These are phyloP conservation scores for Mortierella sp. DNA, from an alignment of 371 early-diverging fungal genomes.

Conservation along the genomic window DNA sequence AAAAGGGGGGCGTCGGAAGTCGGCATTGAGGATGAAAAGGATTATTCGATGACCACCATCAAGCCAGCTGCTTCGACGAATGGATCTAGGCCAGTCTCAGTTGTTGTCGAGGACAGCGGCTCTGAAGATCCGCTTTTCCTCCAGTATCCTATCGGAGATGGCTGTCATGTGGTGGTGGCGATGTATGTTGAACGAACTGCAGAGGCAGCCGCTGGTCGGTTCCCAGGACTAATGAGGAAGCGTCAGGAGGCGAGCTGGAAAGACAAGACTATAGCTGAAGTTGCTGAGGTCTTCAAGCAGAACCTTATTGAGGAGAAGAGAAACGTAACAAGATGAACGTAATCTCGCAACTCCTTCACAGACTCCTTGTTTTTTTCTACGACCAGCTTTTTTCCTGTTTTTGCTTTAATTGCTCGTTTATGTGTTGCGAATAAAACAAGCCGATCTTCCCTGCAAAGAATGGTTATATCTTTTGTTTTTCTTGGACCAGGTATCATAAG, in stretches of 20 bases:
- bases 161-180: conserved; percentile 26
- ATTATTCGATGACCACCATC: no score
- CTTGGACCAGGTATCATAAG: no score
- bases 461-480: no score
- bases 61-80: background rate
- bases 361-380: background rate
- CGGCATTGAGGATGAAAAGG: no score
- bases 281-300: conserved; percentile 17
- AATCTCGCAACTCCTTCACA: background rate
- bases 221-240: conserved; percentile 13
- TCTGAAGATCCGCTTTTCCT: conserved; percentile 27
- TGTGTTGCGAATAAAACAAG: no score
- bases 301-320: conserved; percentile 22
- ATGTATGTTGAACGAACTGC: conserved; percentile 39
- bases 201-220: conserved; percentile 10
- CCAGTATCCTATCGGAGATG: conserved; percentile 43
- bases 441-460: no score
- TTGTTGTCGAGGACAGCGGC: background rate
- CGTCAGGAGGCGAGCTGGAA: conserved; percentile 11
- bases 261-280: conserved; percentile 14
- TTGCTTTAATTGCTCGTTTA: background rate
- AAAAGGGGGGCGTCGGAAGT: no score
- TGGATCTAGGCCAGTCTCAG: background rate
- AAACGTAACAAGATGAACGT: background rate
- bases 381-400: background rate